Conservation (phyloP, 208 protist genomes). For the Trichomonas gallinae region DNA sequence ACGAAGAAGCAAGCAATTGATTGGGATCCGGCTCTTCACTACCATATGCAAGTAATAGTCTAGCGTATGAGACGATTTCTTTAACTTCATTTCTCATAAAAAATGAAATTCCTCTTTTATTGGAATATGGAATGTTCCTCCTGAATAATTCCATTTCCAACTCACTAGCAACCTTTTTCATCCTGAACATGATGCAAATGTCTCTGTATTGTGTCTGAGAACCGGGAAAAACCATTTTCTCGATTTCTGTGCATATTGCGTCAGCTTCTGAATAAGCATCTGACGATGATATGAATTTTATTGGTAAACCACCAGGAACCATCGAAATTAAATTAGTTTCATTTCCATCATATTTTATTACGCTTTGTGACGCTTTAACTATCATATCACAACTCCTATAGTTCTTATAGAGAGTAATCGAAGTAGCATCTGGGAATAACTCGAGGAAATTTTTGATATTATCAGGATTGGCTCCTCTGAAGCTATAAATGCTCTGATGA, state of each 20-base stretch:
- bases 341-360: neutral
- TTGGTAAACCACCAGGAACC: neutral
- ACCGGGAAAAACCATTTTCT: neutral
- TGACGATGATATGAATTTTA: neutral
- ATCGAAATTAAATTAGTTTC: neutral
- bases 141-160: constrained; percentile 12
- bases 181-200: neutral
- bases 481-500: constrained; percentile 13
- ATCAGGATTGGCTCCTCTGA: neutral
- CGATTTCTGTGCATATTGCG: constrained; percentile 2
- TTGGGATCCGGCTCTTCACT: neutral
- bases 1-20: neutral
- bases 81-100: neutral
- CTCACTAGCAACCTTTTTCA: neutral
- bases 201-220: neutral
- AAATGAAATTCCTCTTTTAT: neutral
- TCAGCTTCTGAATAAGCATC: neutral
- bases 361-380: neutral
- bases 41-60: neutral
- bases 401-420: neutral
- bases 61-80: neutral
- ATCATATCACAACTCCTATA: neutral
- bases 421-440: neutral
- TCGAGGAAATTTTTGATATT: neutral
- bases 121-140: neutral